Base-by-base conservation (phyloP, 2,329 filamentous ascomycete genomes). In the Penicillium sp. region DNA sequence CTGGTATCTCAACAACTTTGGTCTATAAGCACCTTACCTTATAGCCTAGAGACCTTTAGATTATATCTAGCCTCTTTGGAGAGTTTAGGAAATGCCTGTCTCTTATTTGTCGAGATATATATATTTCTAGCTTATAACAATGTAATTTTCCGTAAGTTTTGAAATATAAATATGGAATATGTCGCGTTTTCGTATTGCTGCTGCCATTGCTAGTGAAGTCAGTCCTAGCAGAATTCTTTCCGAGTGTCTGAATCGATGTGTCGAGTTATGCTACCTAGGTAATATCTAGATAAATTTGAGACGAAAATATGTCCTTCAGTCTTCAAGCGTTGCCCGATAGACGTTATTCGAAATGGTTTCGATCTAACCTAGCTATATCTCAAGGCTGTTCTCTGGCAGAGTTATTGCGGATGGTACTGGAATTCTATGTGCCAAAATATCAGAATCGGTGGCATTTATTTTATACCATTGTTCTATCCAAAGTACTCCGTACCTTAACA, bases 201-300 rank as follows among this genome's bases (percentile, higher is more conserved):
- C 56, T 15, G 45, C 46, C 4, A 44, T 55, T 4, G 32, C 25
- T 9, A 57, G 54, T 3, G 13, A 37, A 21, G 61, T 61, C 21
- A 64, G 45, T 9, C 29, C 13, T 39, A 59, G 60, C 50, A 57
- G 18, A 55, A 21, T 63, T 60, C 42, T 3, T 60, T 13, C 38
- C 47, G 23, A 51, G 48, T 12, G 47, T 54, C n/a, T 3, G 25
- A 23, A 18, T 29, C 6, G 41, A 32, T 39, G 10, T 31, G 29
- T 12, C 5, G 5, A 31, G 7, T 12, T 6, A 16, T 35, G 34
- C 6, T n/a, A 21, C 18, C 18, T 21, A 21, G 18, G 18, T 21
- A 16, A 32, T 31, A 25, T 29, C 25, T 27, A 12, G 25, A 42
- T 29, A 27, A 9, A n/a, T 42, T 13, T 4, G 10, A 27, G 15